Conservation (phyloP, 2,329 filamentous ascomycete species). For the Colletotrichum cereale region DNA sequence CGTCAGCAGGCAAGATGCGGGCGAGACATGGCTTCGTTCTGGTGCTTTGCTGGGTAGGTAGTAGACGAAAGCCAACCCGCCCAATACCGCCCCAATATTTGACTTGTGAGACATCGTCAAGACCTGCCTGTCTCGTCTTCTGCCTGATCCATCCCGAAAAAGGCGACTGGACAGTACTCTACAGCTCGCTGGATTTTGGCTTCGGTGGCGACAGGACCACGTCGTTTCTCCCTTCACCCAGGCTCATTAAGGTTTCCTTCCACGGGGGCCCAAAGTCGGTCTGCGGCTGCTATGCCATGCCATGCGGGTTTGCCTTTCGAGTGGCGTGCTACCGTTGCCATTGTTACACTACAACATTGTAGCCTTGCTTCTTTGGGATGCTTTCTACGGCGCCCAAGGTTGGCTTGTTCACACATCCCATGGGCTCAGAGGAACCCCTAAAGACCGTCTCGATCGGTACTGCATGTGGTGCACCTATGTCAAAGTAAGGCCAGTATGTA, state of each 20-base stretch:
- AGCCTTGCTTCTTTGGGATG: not conserved
- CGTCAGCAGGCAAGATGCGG: not conserved
- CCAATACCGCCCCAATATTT: not conserved
- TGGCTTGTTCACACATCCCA: not conserved
- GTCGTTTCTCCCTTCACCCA: not conserved
- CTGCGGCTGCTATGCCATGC: slow-evolving; percentile 11
- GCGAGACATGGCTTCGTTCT: not conserved
- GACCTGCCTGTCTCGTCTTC: not conserved
- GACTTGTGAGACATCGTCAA: not conserved
- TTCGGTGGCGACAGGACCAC: not conserved
- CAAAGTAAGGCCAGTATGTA: too few species aligned
- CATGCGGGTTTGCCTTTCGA: not conserved
- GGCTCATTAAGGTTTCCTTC: not conserved
- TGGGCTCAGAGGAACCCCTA: not conserved
- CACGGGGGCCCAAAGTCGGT: slow-evolving; percentile 8
- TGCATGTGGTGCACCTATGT: too few species aligned
- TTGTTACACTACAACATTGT: not conserved
- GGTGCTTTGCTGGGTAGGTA: not conserved
- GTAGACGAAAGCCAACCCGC: not conserved
- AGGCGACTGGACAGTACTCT: not conserved
- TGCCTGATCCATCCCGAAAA: not conserved
- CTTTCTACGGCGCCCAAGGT: not conserved
- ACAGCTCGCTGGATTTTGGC: not conserved
- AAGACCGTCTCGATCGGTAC: slow-evolving; percentile 21
- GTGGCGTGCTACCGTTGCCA: not conserved